Conservation (phyloP, 2,329 filamentous ascomycete genomes). For the Aspergillus alliaceus region DNA sequence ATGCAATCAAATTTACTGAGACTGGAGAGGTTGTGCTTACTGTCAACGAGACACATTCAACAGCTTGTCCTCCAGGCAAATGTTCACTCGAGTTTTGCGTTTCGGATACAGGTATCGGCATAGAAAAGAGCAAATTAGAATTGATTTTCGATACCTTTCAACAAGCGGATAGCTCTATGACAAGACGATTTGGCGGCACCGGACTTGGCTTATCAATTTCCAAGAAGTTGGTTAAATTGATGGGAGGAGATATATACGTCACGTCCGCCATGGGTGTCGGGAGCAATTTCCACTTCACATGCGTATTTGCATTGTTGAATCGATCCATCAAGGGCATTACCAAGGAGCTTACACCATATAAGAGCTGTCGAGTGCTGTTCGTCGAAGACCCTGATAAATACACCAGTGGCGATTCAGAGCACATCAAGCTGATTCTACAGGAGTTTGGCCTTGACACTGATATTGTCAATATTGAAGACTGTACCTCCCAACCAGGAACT, state of each 20-base stretch:
- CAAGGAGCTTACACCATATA: conserved; percentile 79
- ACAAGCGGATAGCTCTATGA: conserved; percentile 95
- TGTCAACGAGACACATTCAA: conserved; percentile 71
- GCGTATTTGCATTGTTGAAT: conserved; percentile 79
- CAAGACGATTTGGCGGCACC: conserved; percentile 91
- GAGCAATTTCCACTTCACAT: conserved; percentile 96
- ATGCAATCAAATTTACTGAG: conserved; percentile 98
- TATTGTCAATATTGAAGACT: conserved; percentile 72
- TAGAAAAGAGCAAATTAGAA: conserved; percentile 90
- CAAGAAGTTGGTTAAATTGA: conserved; percentile 88
- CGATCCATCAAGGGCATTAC: conserved; percentile 75
- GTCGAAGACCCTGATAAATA: conserved; percentile 75
- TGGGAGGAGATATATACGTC: conserved; percentile 96
- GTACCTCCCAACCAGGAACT: conserved; percentile 60
- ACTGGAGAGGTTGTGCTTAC: conserved; percentile 92
- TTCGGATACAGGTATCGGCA: conserved; percentile 96
- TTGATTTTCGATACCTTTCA: conserved; percentile 99
- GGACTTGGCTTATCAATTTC: conserved; percentile 93
- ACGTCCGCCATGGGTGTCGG: conserved; percentile 88
- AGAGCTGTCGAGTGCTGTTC: conserved; percentile 87
- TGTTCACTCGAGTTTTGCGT: conserved; percentile 96
- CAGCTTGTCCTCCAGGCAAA: conserved; percentile 70
- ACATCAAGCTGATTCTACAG: conserved; percentile 75
- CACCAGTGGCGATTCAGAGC: conserved; percentile 64
- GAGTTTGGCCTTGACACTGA: conserved; percentile 77